Evolutionary conservation across 1,284 basidiomycete genomes (phyloP), one percentile per base, ranked within the genome.

Genomic region (Stygiomarasmius scandens): DNA sequence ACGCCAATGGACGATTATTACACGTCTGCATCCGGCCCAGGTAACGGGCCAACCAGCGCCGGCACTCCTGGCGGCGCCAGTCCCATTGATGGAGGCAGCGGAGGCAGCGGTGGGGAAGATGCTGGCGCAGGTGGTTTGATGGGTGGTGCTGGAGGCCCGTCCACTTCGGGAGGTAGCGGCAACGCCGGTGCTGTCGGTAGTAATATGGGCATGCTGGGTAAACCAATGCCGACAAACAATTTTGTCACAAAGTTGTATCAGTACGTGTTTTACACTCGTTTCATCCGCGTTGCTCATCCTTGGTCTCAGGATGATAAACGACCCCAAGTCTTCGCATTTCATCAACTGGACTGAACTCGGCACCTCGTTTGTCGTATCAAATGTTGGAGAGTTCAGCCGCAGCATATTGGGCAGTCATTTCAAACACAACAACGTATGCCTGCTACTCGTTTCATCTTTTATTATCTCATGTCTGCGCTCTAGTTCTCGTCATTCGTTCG

Each of bases 401-500:
- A 89, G 83, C 66, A 91, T 92, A 64, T 77, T 92, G 36, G 89
- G 89, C 2, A 85, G 87, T 2, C 90, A 92, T 67, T 92, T 92
- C 74, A 91, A 92, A 69, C 90, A 91, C 71, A 90, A 90, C 70
- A 92, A 92, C 69, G 89, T 89, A 62, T 61, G 85, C 74, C n/a
- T 53, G 56, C 27, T 25, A 27, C 46, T 43, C 44, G 25, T 54
- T 36, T 41, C 19, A 19, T 16, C 49, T 44, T 55, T 54, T 44
- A 54, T 36, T 58, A 44, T 19, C 52, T 49, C 56, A 22, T 19
- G 47, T 25, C 58, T 27, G 27, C 41, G 11, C 56, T 20, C 36
- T 64, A 95, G 89, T 95, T 94, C 71, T 92, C 90, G 24, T 91
- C 88, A 66, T 95, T 95, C 70, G 92, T 95, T 51, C 86, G 92